Base-by-base conservation (phyloP, 2,329 filamentous ascomycete species). In the Leptosphaerulina australis region DNA sequence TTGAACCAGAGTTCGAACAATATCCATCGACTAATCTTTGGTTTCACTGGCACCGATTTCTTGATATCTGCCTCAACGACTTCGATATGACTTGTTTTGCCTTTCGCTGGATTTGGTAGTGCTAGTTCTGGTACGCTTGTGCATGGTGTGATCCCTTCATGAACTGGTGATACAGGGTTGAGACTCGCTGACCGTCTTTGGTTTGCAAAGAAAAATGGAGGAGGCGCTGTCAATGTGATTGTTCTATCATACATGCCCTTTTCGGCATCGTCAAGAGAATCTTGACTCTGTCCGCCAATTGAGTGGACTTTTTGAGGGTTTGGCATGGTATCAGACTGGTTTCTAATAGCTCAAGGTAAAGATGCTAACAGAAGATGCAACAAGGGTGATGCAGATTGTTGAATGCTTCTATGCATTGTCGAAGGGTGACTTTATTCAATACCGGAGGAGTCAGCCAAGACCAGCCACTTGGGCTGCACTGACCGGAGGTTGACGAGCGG, bases 1-100 rank as follows among this genome's bases (percentile, higher is more conserved):
- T 71, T 70, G 60, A 69, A 70, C 68, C 68, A 71, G 21, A 71
- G 57, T 9, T 64, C 55, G 30, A 68, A 60, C 5, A 67, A 37
- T 22, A 71, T 56, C 67, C 67, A 67, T 43, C 64, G 58, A 40
- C 62, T 64, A 29, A 67, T 56, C 14, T 60, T 64, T 14, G 56
- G 51, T 37, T 65, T 64, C 9, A 33, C 29, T 28, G 61, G 58
- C 33, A 53, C 41, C 5, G 57, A 48, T 31, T 65, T 64, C 30
- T 63, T 62, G 24, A 57, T 40, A 2, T 44, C 49, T 2, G 55
- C 48, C 11, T 64, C 49, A 10, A 62, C 39, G 18, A 46, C 46
- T 7, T 56, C 56, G 21, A 60, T 55, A 33, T 64, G 58, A 24
- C 41, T 60, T n/a, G 58, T 44, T 24, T 52, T 53, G n/a, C 44